Base-by-base conservation (phyloP, 805 yeast species). In the Nakazawaea ambrosiae region DNA sequence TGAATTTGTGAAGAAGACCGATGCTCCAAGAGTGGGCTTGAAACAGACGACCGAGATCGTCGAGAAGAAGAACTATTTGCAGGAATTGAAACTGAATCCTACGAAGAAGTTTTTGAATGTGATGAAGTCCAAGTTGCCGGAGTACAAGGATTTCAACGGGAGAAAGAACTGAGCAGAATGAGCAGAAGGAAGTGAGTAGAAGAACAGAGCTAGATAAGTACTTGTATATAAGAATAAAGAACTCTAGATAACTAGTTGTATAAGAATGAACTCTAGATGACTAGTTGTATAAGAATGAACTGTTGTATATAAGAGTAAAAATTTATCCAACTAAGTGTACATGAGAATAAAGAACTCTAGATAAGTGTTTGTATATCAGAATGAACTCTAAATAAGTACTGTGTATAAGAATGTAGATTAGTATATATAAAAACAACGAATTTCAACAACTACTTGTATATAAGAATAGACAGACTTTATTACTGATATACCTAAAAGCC, bases 11-110 rank as follows among this genome's bases (percentile, higher is more conserved):
- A 76, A 75, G 39, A 68, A 61, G 47, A 70, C 72, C 18, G 68
- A 83, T 27, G 62, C 73, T 41, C 75, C 88, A 24, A 78, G 94
- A 63, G 80, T 81, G 11, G 86, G 96, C 17, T 63, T 84, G 41
- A 70, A 73, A 31, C 54, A 68, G 23, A 62, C 64, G 37, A 70
- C 68, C 29, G 65, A 62, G 22, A 36, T 33, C 5, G 70, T 72
- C 1, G 65, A 60, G 14, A 55, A 63, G 17, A 55, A 70, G 25
- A 72, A 87, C 55, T 75, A 70, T 46, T 68, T 71, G 32, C 75
- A 75, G 41, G 60, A 68, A 51, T 54, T 78, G 46, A 65, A 72
- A 42, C 60, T 63, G 39, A 67, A 68, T 37, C 95, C 97, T 20
- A 68, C 84, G 5, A 78, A 76, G 56, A 74, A 75, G 48, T 77